These are phyloP conservation scores for Xylaria sp. DNA, from an alignment of 2,329 filamentous ascomycete genomes.

Conservation along the genomic window DNA sequence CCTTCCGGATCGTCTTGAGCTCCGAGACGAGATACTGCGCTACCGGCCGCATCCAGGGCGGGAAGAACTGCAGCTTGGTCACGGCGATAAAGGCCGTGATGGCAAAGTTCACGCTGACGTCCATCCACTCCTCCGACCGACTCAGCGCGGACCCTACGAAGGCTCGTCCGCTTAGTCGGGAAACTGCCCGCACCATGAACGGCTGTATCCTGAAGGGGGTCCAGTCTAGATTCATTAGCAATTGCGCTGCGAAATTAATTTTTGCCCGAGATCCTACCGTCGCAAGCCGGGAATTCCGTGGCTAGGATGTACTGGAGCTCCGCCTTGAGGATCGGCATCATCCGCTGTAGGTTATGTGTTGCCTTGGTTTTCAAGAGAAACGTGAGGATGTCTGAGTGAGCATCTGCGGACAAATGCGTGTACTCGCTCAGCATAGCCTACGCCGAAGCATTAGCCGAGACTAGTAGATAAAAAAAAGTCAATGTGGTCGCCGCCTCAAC, in stretches of 20 bases:
- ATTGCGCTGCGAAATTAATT: slow-evolving; percentile 22
- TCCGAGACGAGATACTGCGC: slow-evolving; percentile 61
- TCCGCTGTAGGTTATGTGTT: slow-evolving; percentile 59
- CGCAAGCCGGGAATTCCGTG: slow-evolving; percentile 61
- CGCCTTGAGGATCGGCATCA: slow-evolving; percentile 59
- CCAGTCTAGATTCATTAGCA: slow-evolving; percentile 59
- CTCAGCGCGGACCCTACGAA: slow-evolving; percentile 64
- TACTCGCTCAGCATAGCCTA: slow-evolving; percentile 64
- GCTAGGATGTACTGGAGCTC: slow-evolving; percentile 60
- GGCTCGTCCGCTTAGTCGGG: slow-evolving; percentile 63
- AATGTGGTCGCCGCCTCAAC: slow-evolving; percentile 17
- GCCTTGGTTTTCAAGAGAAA: slow-evolving; percentile 59
- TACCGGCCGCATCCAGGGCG: slow-evolving; percentile 60
- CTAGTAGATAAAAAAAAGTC: no score
- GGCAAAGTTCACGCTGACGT: slow-evolving; percentile 62
- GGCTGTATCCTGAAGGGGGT: slow-evolving; percentile 64
- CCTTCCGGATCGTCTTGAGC: slow-evolving; percentile 57
- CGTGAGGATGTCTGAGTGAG: slow-evolving; percentile 58
- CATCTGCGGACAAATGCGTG: slow-evolving; percentile 61
- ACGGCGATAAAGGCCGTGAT: slow-evolving; percentile 61
- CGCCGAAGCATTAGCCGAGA: slow-evolving; percentile 6
- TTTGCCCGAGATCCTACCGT: slow-evolving; percentile 47
- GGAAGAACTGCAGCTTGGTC: slow-evolving; percentile 63
- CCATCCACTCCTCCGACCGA: slow-evolving; percentile 65
- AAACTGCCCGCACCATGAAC: slow-evolving; percentile 62